phyloP scores from a whole-genome alignment of 2,329 filamentous ascomycete species.

The Corinectria fuckeliana region DNA sequence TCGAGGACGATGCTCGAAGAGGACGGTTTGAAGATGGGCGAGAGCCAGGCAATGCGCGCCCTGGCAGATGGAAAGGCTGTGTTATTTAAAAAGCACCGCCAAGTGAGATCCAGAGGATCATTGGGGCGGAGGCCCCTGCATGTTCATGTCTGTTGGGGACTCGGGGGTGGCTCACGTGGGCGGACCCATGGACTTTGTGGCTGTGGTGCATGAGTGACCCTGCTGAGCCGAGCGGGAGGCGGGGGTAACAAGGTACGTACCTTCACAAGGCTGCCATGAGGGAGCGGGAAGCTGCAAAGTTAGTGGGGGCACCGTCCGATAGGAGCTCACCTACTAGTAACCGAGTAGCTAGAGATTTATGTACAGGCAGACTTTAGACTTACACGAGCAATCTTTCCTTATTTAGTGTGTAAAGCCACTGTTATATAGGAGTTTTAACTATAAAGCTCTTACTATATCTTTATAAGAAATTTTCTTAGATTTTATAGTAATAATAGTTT shows the following conservation, averaged over 20 bases:
- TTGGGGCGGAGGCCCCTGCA: not conserved
- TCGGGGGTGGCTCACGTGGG: constrained; percentile 29
- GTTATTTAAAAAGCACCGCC: not conserved
- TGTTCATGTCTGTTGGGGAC: constrained; percentile 33
- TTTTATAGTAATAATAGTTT: no score
- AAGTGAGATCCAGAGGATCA: not conserved
- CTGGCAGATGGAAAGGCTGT: not conserved
- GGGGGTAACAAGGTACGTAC: not conserved
- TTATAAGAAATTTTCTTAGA: no score
- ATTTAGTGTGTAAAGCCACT: no score
- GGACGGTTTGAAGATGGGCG: not conserved
- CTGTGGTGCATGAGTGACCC: constrained; percentile 18
- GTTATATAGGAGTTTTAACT: no score
- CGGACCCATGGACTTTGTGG: constrained; percentile 20
- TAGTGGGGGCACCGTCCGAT: no score
- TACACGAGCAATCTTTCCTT: no score
- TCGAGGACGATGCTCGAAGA: not conserved
- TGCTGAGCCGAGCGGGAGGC: not conserved
- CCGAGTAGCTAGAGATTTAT: no score
- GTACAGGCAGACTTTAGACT: no score
- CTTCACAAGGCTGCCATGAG: not conserved
- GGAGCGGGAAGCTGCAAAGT: not conserved
- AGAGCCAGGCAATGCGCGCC: not conserved
- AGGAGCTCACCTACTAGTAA: no score
- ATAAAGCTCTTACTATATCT: no score